Evolutionary conservation across 2,329 filamentous ascomycete genomes (phyloP).

Genomic region (Xylaria sp.): DNA sequence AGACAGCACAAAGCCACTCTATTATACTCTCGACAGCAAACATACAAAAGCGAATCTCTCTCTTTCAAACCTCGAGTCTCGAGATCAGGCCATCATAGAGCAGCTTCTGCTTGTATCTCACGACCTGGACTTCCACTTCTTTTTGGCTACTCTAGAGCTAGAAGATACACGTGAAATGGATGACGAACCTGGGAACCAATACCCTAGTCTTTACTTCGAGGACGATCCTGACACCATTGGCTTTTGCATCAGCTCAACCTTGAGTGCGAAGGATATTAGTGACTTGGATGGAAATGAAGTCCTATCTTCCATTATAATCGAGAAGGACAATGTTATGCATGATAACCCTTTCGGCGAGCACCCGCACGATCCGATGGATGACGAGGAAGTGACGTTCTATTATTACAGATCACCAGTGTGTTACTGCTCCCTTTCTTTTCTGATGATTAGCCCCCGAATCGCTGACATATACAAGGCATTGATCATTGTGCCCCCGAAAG

Average conservation of each 20-base stretch:
- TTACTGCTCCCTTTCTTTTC: neutral
- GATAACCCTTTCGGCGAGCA: constrained; percentile 38
- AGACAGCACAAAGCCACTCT: constrained; percentile 37
- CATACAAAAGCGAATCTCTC: constrained; percentile 51
- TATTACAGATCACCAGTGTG: constrained; percentile 30
- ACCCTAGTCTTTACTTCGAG: neutral
- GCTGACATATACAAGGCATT: constrained; percentile 26
- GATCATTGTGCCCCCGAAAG: constrained; percentile 35
- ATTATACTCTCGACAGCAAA: constrained; percentile 50
- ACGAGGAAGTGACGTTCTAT: neutral
- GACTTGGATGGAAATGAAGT: constrained; percentile 45
- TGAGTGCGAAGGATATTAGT: constrained; percentile 44
- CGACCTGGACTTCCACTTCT: constrained; percentile 47
- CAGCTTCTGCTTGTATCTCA: constrained; percentile 42
- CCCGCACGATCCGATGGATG: constrained; percentile 24
- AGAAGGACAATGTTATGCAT: constrained; percentile 42
- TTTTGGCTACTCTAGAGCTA: constrained; percentile 49
- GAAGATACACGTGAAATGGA: neutral
- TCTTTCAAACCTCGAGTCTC: constrained; percentile 43
- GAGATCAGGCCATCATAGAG: constrained; percentile 45
- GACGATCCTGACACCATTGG: constrained; percentile 25
- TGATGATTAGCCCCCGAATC: neutral
- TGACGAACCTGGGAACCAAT: neutral
- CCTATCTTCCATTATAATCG: constrained; percentile 31
- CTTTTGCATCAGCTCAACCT: constrained; percentile 17